phyloP scores from a whole-genome alignment of 257 asterid species.

The Osmanthus fragrans region DNA sequence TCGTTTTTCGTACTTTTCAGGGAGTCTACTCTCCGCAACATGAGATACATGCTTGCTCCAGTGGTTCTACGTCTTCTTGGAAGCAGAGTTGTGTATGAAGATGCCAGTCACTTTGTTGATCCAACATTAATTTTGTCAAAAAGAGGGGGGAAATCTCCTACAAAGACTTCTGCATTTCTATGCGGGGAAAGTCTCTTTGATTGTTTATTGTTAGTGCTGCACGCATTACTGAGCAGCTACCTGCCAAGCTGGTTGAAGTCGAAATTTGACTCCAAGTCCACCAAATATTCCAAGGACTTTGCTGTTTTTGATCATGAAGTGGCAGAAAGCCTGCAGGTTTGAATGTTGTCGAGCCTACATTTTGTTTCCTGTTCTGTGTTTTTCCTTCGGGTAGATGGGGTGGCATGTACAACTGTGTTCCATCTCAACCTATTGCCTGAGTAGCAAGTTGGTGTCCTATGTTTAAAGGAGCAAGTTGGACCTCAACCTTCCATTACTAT shows the following conservation, averaged over 20 bases:
- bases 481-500: too few species aligned
- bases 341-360: constrained; percentile 15
- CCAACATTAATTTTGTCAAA: constrained; percentile 42
- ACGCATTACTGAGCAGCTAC: constrained; percentile 75
- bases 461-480: too few species aligned
- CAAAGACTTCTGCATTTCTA: constrained; percentile 47
- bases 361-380: too few species aligned
- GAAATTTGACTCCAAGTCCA: constrained; percentile 56
- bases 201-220: constrained; percentile 75
- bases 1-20: constrained; percentile 23
- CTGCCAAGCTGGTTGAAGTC: constrained; percentile 89
- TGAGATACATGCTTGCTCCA: constrained; percentile 67
- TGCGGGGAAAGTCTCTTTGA: constrained; percentile 74
- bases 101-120: constrained; percentile 52
- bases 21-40: constrained; percentile 46
- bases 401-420: too few species aligned
- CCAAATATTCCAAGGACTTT: constrained; percentile 29
- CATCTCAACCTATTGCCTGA: too few species aligned
- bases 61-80: constrained; percentile 89
- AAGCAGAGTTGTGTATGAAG: constrained; percentile 89
- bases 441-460: too few species aligned
- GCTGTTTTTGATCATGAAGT: constrained; percentile 73
- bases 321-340: constrained; percentile 88
- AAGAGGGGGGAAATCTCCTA: constrained; percentile 52
- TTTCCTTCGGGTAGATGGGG: too few species aligned